These are phyloP conservation scores for Paxillus ammoniavirescens DNA, from an alignment of 768 basidiomycete species.

Conservation along the genomic window DNA sequence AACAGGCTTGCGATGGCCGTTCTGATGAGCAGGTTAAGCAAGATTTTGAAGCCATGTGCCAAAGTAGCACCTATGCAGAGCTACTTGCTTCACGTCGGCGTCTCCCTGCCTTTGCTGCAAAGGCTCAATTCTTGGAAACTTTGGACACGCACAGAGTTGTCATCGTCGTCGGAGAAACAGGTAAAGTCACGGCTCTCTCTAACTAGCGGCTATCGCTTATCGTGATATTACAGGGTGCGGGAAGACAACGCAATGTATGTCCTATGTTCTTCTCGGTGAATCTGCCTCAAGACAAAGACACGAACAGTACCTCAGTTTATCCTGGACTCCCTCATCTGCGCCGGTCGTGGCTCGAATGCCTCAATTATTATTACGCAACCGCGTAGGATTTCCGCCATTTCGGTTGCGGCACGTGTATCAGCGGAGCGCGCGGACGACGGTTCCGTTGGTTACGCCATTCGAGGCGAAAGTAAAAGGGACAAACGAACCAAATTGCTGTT, in stretches of 20 bases:
- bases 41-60: conserved; percentile 49
- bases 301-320: conserved; percentile 82
- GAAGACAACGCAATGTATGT: conserved; percentile 83
- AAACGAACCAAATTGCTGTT: conserved; percentile 76
- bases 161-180: conserved; percentile 89
- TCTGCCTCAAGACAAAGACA: background rate
- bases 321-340: conserved; percentile 73
- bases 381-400: conserved; percentile 83
- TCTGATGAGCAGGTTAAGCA: conserved; percentile 47
- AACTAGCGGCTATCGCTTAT: conserved; percentile 1
- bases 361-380: conserved; percentile 90
- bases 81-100: conserved; percentile 56
- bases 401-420: conserved; percentile 85
- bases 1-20: conserved; percentile 37
- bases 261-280: background rate
- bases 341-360: conserved; percentile 57
- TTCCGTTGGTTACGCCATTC: conserved; percentile 84
- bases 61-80: conserved; percentile 47
- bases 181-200: conserved; percentile 33
- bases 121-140: conserved; percentile 57
- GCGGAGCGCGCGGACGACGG: conserved; percentile 74
- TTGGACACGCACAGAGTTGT: conserved; percentile 65
- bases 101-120: conserved; percentile 76
- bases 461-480: conserved; percentile 76
- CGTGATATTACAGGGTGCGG: conserved; percentile 59